These are phyloP conservation scores for Coemansia sp. DNA, from an alignment of 192 early-diverging fungal genomes.

Conservation along the genomic window DNA sequence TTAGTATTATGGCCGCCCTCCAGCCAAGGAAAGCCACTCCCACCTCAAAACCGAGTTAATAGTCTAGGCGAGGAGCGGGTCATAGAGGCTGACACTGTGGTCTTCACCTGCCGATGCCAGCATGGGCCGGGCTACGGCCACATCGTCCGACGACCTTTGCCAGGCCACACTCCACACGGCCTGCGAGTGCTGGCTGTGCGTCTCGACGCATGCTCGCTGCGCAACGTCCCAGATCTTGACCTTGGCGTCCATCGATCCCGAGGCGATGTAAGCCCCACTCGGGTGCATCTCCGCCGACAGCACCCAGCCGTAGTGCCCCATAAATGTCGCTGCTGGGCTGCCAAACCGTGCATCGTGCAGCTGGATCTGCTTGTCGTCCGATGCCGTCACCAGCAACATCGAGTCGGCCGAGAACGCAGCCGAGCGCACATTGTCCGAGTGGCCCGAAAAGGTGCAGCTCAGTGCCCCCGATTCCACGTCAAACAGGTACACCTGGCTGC, in stretches of 20 bases:
- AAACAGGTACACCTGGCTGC: conserved; percentile 38
- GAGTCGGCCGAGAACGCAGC: conserved; percentile 45
- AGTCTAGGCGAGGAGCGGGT: conserved; percentile 38
- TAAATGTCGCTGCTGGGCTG: conserved; percentile 25
- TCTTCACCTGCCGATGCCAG: conserved; percentile 47
- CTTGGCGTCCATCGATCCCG: conserved; percentile 43
- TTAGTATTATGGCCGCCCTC: no score
- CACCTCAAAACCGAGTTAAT: no score
- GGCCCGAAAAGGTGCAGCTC: conserved; percentile 37
- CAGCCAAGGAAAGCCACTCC: no score
- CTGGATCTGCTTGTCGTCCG: conserved; percentile 50
- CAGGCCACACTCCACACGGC: conserved; percentile 47
- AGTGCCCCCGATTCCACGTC: conserved; percentile 29
- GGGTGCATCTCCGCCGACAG: conserved; percentile 45
- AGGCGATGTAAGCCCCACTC: conserved; percentile 39
- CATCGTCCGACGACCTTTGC: conserved; percentile 33
- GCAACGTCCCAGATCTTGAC: conserved; percentile 52
- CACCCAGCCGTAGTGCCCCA: conserved; percentile 49
- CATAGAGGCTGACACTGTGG: conserved; percentile 36
- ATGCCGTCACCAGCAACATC: conserved; percentile 28
- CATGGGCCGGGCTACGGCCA: conserved; percentile 29
- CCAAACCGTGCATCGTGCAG: conserved; percentile 44
- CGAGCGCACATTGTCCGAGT: conserved; percentile 48
- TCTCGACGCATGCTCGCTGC: conserved; percentile 40
- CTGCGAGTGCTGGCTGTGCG: conserved; percentile 37